phyloP scores from a whole-genome alignment of 1,284 basidiomycete species.

The Athelia psychrophila region DNA sequence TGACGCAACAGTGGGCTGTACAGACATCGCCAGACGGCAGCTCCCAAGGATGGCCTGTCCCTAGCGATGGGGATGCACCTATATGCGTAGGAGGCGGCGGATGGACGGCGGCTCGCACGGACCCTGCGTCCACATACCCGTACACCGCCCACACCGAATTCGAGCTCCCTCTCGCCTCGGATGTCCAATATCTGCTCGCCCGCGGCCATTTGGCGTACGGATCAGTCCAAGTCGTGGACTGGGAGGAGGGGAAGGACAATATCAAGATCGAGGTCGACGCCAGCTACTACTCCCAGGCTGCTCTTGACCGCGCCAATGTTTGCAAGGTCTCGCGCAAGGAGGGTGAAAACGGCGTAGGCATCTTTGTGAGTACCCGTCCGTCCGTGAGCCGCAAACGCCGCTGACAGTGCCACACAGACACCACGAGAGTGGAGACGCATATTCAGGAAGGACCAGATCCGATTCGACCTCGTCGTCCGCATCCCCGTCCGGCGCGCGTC shows the following conservation, averaged over 20 bases:
- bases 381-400: too few species aligned
- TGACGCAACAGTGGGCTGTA: too few species aligned
- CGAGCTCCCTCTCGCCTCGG: conserved; percentile 33
- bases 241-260: conserved; percentile 22
- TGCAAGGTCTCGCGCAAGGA: conserved; percentile 28
- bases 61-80: background rate
- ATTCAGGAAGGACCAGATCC: background rate
- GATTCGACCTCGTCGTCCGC: background rate
- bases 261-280: conserved; percentile 31
- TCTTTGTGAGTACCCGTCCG: conserved; percentile 32
- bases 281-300: conserved; percentile 21
- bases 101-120: background rate
- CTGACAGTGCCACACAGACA: background rate
- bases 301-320: conserved; percentile 30
- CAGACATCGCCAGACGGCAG: too few species aligned
- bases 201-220: conserved; percentile 31
- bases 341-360: conserved; percentile 35
- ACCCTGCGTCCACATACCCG: background rate
- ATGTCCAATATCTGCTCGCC: conserved; percentile 33
- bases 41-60: background rate
- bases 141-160: conserved; percentile 16
- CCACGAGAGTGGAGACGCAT: background rate
- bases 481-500: background rate
- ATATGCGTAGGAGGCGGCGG: background rate
- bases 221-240: conserved; percentile 25